phyloP scores from a whole-genome alignment of 345 rosid genomes.

The Camelina hispida region DNA sequence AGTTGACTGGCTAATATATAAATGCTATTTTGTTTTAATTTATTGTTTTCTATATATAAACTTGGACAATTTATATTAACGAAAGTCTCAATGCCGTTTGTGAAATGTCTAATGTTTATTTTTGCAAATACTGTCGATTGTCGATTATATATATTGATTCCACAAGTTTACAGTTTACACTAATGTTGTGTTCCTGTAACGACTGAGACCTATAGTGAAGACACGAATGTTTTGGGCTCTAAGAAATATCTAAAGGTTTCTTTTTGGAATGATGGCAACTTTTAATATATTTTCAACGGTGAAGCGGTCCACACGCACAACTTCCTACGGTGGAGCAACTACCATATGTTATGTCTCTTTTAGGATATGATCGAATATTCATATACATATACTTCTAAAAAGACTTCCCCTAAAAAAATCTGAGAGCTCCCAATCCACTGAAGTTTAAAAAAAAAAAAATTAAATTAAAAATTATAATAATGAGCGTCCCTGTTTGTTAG shows the following conservation, averaged over 20 bases:
- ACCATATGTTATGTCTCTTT: slow-evolving; percentile 40
- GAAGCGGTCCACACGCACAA: slow-evolving; percentile 50
- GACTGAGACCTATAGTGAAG: slow-evolving; percentile 19
- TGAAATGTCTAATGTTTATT: too few species aligned
- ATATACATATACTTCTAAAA: background rate
- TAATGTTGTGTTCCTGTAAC: background rate
- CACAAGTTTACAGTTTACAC: slow-evolving; percentile 22
- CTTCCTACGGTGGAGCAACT: slow-evolving; percentile 47
- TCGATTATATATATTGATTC: background rate
- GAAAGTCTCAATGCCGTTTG: too few species aligned
- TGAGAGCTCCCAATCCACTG: slow-evolving; percentile 30
- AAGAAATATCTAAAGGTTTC: slow-evolving; percentile 33
- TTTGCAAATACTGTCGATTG: too few species aligned
- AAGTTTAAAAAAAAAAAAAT: too few species aligned
- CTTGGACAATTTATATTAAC: too few species aligned
- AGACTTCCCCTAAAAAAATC: slow-evolving; percentile 1
- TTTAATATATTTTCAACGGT: slow-evolving; percentile 39
- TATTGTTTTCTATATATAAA: too few species aligned
- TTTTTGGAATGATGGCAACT: slow-evolving; percentile 38
- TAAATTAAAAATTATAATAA: background rate
- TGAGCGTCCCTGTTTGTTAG: background rate
- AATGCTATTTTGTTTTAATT: too few species aligned
- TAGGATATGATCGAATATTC: slow-evolving; percentile 40
- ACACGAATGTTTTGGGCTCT: slow-evolving; percentile 9
- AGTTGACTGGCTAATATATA: background rate